phyloP scores from a whole-genome alignment of 176 grass and related monocot species.

The Carex scoparia region DNA sequence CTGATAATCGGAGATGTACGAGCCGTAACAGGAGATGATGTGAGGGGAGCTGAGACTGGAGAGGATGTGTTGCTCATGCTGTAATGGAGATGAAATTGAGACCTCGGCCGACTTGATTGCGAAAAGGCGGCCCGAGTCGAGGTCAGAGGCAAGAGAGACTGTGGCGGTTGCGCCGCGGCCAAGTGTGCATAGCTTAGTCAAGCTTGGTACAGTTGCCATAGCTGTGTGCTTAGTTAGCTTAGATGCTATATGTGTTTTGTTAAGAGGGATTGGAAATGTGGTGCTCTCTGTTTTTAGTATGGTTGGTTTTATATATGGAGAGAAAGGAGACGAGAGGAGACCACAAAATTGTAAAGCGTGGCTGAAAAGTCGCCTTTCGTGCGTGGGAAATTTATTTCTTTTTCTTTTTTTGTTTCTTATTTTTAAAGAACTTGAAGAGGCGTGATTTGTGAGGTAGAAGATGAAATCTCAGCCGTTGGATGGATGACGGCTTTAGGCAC shows the following conservation, averaged over 20 bases:
- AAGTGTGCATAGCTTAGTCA: constrained; percentile 9
- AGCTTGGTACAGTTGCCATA: not conserved
- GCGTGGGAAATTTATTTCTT: not conserved
- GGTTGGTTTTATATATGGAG: constrained; percentile 11
- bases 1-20: constrained; percentile 6
- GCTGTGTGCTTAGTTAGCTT: not conserved
- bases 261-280: not conserved
- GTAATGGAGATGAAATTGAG: not conserved
- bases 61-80: constrained; percentile 22
- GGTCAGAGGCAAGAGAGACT: constrained; percentile 35
- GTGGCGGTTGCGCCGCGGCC: not conserved
- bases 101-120: constrained; percentile 58
- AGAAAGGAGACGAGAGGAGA: not conserved
- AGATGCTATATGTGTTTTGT: not conserved
- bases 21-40: constrained; percentile 63
- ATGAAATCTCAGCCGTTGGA: constrained; percentile 19
- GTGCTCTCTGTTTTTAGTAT: not conserved
- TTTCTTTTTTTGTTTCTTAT: not conserved
- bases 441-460: not conserved
- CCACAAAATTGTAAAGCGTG: not conserved
- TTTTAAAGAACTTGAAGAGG: not conserved
- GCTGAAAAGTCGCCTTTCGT: constrained; percentile 7
- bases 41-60: constrained; percentile 42
- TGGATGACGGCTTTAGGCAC: not conserved
- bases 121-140: constrained; percentile 34